Base-by-base conservation (phyloP, 176 grass and related monocot genomes). In the Cenchrus fungigraminus region DNA sequence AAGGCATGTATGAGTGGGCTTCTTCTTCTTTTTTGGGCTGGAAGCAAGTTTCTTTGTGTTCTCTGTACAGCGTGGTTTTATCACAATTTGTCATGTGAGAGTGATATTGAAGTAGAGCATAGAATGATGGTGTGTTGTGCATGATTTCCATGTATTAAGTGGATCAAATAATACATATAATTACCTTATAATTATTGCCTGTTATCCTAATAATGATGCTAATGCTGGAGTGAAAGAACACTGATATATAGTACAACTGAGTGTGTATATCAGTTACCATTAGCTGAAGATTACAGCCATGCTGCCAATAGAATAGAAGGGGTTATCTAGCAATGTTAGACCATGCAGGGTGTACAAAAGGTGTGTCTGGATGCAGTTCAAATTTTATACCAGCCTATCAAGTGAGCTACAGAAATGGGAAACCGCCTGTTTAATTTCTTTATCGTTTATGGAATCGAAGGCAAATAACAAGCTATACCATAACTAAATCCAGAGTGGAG, bases 21-120 rank as follows among this genome's bases (percentile, higher is more conserved):
- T 53, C 9, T 69, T 47, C 63, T 3, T 85, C 44, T 22, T 9
- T 9, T 73, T 64, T 64, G 53, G 20, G 22, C 22, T 31, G 20
- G 47, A 79, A 56, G 71, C 37, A 40, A 40, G 28, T 37, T 86
- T 71, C 9, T 76, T 5, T 43, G n/a, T 17, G 56, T 88, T 60
- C 7, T 52, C 13, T 76, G 87, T 81, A 81, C 20, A 85, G 77
- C 31, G 51, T 89, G 59, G 4, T 59, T 4, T 65, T 62, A 59
- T 60, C 25, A 4, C 57, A 37, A 28, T 79, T 37, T 58, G 42
- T 47, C 22, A 58, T 73, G 25, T 29, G 79, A 84, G 34, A 58
- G 25, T 49, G 37, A 57, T 10, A 79, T 6, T 72, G 12, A 56
- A 83, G 34, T 65, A 16, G 42, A 69, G 29, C 13, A 6, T 11